phyloP scores from a whole-genome alignment of 805 yeast genomes.

The Saccharomycopsis schoenii region DNA sequence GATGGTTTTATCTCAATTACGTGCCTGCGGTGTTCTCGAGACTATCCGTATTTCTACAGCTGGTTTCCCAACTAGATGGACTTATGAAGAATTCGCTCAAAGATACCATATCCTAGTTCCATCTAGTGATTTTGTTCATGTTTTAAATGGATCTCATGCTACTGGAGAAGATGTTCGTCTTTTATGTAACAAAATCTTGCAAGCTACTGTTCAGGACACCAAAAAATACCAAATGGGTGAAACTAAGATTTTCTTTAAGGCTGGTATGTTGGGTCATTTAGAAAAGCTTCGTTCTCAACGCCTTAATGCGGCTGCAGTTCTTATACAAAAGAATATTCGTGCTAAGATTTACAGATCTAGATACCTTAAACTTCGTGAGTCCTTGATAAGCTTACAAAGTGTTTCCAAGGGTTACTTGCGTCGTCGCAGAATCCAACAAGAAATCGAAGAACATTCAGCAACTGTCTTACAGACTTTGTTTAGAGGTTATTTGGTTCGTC shows the following conservation, averaged over 20 bases:
- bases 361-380: slow-evolving; percentile 43
- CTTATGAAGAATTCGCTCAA: slow-evolving; percentile 85
- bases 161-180: slow-evolving; percentile 47
- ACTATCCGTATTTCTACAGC: slow-evolving; percentile 95
- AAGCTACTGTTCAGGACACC: slow-evolving; percentile 51
- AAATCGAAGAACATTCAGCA: slow-evolving; percentile 54
- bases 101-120: slow-evolving; percentile 78
- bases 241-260: slow-evolving; percentile 89
- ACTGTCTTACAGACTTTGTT: slow-evolving; percentile 56
- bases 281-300: slow-evolving; percentile 80
- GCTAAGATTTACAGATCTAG: slow-evolving; percentile 51
- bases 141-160: slow-evolving; percentile 39
- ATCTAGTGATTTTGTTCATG: slow-evolving; percentile 57
- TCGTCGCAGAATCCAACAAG: slow-evolving; percentile 45
- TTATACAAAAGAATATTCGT: slow-evolving; percentile 77
- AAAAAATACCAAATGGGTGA: slow-evolving; percentile 82
- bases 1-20: slow-evolving; percentile 88
- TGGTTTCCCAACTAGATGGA: slow-evolving; percentile 95
- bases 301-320: slow-evolving; percentile 63
- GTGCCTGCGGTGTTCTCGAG: slow-evolving; percentile 98
- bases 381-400: slow-evolving; percentile 51
- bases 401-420: slow-evolving; percentile 52
- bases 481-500: slow-evolving; percentile 46
- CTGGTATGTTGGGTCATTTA: slow-evolving; percentile 89
- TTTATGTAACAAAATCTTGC: slow-evolving; percentile 61